Evolutionary conservation across 2,329 filamentous ascomycete genomes (phyloP).

Genomic region (Madurella mycetomatis): DNA sequence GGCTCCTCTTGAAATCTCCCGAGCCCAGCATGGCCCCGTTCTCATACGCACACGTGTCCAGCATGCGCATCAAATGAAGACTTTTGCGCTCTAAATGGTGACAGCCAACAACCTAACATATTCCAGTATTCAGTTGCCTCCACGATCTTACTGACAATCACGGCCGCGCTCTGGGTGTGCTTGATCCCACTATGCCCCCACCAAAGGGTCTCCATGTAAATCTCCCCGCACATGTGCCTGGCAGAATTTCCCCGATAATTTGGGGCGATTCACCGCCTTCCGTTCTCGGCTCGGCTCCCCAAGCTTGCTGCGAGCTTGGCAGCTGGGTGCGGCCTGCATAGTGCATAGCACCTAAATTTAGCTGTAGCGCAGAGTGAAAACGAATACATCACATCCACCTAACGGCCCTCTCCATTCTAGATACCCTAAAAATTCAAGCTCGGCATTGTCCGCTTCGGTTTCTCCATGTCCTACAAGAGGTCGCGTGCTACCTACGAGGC

Average conservation of each 20-base stretch:
- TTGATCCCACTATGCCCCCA: not conserved
- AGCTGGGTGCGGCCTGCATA: not conserved
- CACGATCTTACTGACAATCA: no score
- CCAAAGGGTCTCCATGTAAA: not conserved
- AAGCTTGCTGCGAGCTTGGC: not conserved
- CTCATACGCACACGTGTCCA: no score
- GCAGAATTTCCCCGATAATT: conserved; percentile 9
- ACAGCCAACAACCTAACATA: no score
- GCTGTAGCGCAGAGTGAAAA: no score
- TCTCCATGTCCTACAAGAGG: conserved; percentile 72
- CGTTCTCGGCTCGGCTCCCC: not conserved
- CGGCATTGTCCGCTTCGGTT: not conserved
- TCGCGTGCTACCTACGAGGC: conserved; percentile 73
- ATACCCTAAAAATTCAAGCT: not conserved
- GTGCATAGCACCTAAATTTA: no score
- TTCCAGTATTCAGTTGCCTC: no score
- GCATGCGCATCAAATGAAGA: no score
- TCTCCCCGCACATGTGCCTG: conserved; percentile 3
- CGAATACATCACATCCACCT: no score
- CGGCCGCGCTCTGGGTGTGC: no score
- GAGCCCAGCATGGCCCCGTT: no score
- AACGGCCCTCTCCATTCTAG: not conserved
- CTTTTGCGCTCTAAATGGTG: no score
- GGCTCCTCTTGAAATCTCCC: no score
- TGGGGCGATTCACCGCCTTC: conserved; percentile 14